Conservation (phyloP, 1,284 basidiomycete genomes). For the Spongiforma sp. region DNA sequence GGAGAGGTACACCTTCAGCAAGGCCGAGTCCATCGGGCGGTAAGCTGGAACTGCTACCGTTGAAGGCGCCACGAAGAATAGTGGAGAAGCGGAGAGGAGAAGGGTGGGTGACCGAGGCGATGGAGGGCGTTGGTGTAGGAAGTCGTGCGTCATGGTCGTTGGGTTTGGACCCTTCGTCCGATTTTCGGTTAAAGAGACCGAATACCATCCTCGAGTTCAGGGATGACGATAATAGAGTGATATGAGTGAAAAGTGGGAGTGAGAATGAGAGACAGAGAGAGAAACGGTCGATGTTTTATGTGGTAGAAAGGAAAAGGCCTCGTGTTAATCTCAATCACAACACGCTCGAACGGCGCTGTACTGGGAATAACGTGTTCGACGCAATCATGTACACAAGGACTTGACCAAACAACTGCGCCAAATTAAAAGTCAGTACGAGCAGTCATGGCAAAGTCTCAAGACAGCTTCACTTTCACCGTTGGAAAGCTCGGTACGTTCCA, state of each 20-base stretch:
- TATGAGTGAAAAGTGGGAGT: not conserved
- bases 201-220: constrained; percentile 48
- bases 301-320: constrained; percentile 26
- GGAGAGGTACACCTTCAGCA: not conserved
- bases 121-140: constrained; percentile 59
- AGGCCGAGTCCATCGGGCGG: not conserved
- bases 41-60: constrained; percentile 23
- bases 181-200: constrained; percentile 53
- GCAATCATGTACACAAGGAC: no score
- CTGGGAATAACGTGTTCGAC: constrained; percentile 7
- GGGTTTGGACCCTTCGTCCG: constrained; percentile 14
- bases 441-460: constrained; percentile 43
- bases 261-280: not conserved
- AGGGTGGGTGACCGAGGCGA: constrained; percentile 38
- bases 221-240: not conserved
- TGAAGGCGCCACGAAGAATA: constrained; percentile 26
- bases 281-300: constrained; percentile 12
- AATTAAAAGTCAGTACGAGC: constrained; percentile 2
- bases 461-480: constrained; percentile 71
- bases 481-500: constrained; percentile 74
- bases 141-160: constrained; percentile 40
- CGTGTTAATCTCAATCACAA: constrained; percentile 28
- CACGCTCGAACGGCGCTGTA: constrained; percentile 19
- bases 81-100: constrained; percentile 33
- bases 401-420: no score